phyloP scores from a whole-genome alignment of 2,329 filamentous ascomycete species.

The Aspergillus versicolor region DNA sequence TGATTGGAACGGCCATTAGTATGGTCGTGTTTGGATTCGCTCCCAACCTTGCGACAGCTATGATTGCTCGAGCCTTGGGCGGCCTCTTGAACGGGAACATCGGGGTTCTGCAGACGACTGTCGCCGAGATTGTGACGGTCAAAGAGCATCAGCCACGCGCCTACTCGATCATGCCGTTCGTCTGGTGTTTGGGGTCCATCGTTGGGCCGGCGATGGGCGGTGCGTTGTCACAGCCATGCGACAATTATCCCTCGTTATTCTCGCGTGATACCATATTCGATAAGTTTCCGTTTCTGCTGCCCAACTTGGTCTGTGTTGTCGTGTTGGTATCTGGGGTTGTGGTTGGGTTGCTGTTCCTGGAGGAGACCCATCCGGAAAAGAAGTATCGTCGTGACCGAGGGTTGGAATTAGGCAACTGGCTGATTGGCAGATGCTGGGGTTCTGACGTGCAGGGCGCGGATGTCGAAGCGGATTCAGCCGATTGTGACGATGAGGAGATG shows the following conservation, averaged over 20 bases:
- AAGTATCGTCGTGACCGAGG: conserved; percentile 75
- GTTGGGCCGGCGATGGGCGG: conserved; percentile 90
- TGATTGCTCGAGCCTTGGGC: conserved; percentile 84
- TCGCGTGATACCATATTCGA: conserved; percentile 75
- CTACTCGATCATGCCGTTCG: conserved; percentile 96
- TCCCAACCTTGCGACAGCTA: conserved; percentile 73
- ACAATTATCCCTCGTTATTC: conserved; percentile 76
- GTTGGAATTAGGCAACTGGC: conserved; percentile 70
- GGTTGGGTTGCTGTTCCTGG: conserved; percentile 80
- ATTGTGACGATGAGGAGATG: conserved; percentile 60
- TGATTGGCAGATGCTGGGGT: conserved; percentile 47
- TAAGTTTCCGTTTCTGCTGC: conserved; percentile 82
- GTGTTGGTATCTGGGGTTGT: conserved; percentile 74
- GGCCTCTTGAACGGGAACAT: conserved; percentile 96
- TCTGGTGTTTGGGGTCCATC: conserved; percentile 97
- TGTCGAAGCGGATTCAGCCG: conserved; percentile 52
- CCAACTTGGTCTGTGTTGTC: conserved; percentile 85
- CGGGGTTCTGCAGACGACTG: conserved; percentile 90
- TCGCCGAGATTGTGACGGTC: conserved; percentile 87
- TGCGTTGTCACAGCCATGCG: conserved; percentile 80
- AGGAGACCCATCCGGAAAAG: conserved; percentile 87
- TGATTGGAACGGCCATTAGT: conserved; percentile 87
- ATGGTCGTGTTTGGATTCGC: conserved; percentile 93
- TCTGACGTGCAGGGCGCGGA: conserved; percentile 26
- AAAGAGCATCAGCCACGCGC: conserved; percentile 93